Conservation (phyloP, 2,329 filamentous ascomycete genomes). For the Fusarium agapanthi region DNA sequence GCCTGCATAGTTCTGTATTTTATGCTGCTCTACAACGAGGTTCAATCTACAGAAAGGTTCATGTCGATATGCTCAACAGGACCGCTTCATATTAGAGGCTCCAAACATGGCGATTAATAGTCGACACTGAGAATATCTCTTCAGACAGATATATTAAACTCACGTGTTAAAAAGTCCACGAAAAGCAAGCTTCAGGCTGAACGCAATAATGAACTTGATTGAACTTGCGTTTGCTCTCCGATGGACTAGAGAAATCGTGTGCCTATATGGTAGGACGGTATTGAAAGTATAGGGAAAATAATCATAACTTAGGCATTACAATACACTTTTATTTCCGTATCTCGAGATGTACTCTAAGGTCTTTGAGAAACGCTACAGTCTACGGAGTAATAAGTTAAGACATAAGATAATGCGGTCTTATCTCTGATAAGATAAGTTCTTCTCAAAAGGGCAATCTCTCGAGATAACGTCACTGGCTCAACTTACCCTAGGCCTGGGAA, state of each 20-base stretch:
- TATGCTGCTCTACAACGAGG: not conserved
- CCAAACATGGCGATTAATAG: fast-evolving
- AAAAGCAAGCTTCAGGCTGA: not conserved
- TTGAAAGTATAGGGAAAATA: not conserved
- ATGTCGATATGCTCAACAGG: not conserved
- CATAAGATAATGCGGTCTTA: not conserved
- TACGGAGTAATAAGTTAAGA: not conserved
- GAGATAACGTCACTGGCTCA: fast-evolving
- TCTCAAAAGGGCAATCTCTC: too few relatives aligned
- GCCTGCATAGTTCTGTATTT: not conserved
- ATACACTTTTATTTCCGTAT: not conserved
- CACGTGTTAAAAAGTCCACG: not conserved
- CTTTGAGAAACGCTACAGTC: not conserved
- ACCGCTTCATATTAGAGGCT: fast-evolving
- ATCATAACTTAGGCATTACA: not conserved
- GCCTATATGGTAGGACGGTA: not conserved
- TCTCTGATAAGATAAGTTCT: not conserved
- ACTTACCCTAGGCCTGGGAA: not conserved
- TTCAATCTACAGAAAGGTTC: not conserved
- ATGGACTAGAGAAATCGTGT: not conserved
- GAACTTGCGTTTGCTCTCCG: not conserved
- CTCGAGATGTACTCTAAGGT: not conserved
- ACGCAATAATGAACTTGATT: not conserved
- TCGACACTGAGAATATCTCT: not conserved
- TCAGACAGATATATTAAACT: not conserved